These are phyloP conservation scores for Echeveria elegans DNA, from an alignment of 164 flowering plant species.

Conservation along the genomic window DNA sequence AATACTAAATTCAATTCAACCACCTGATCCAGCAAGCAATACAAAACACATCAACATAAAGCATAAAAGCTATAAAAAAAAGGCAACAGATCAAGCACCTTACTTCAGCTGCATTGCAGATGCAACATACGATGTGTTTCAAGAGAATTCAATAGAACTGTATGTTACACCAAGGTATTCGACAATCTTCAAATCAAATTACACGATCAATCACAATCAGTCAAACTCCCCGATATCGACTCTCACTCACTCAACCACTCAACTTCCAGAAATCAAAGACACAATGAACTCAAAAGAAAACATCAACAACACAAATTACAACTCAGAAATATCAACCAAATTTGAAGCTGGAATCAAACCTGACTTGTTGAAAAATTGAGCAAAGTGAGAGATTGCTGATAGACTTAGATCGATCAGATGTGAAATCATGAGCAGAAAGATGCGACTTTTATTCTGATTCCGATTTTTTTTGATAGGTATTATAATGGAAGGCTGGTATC, in stretches of 20 bases:
- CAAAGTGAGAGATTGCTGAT: background rate
- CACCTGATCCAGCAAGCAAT: background rate
- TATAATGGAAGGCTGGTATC: too few relatives aligned
- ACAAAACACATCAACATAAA: background rate
- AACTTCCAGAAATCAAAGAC: background rate
- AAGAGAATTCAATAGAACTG: background rate
- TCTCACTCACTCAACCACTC: background rate
- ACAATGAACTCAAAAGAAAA: background rate
- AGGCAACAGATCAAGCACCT: background rate
- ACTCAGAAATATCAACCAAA: background rate
- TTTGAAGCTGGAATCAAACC: slow-evolving; percentile 2
- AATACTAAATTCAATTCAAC: background rate
- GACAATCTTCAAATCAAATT: background rate
- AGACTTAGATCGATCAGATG: background rate
- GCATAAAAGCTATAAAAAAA: background rate
- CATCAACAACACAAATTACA: background rate
- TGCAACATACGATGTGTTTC: background rate
- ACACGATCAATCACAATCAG: background rate
- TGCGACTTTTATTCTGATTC: too few relatives aligned
- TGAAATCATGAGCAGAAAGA: too few relatives aligned
- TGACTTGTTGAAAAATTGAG: background rate
- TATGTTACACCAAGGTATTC: too few relatives aligned
- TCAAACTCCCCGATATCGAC: background rate
- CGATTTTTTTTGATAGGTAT: too few relatives aligned
- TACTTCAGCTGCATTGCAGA: background rate